Base-by-base conservation (phyloP, 2,329 filamentous ascomycete species). In the Reticulascus tulasneorum region DNA sequence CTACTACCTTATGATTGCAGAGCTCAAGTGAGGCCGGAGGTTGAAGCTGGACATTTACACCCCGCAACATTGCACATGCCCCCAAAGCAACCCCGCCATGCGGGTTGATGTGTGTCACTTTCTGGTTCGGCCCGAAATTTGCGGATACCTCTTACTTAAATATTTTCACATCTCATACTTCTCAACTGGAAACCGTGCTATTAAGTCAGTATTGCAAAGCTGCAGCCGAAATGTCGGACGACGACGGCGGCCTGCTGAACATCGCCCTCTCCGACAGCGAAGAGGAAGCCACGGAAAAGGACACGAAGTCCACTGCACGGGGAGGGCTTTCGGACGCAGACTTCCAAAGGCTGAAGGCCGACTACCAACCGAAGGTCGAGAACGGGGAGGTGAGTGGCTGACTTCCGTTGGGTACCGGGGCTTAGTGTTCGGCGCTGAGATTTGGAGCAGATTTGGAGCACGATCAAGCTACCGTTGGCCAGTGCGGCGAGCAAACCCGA, bases 331-430 rank as follows among this genome's bases (percentile, higher is more conserved):
- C 36, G 30, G 48, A 52, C 7, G 32, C 38, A 16, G 64, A 65
- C 2, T 77, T 74, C 45, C 64, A 64, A 42, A 58, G 53, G 6
- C 58, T 78, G 4, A 67, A 64, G 50, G 52, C 48, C 5, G 54
- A 48, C 2, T 79, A 78, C 39, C 47, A 46, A 12, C 60, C 59
- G 16, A 76, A 73, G 45, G 49, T 75, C 23, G 72, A 78, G 48
- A 73, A 77, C 41, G 75, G 75, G 39, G 59, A 77, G 46, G 75
- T 76, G 50, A 44, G 62, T 51, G 16, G 22, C 26, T 19, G 30
- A 29, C 25, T 16, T 33, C 22, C 26, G 39, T 34, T 21, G n/a
- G 23, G 16, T 23, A 25, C 5, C 8, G 25, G 2, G n/a, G 10
- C 18, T 6, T 34, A 28, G 23, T 15, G 16, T 9, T 19, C 21